Conservation (phyloP, 2,329 filamentous ascomycete genomes). For the Sclerotiophoma versabilis region DNA sequence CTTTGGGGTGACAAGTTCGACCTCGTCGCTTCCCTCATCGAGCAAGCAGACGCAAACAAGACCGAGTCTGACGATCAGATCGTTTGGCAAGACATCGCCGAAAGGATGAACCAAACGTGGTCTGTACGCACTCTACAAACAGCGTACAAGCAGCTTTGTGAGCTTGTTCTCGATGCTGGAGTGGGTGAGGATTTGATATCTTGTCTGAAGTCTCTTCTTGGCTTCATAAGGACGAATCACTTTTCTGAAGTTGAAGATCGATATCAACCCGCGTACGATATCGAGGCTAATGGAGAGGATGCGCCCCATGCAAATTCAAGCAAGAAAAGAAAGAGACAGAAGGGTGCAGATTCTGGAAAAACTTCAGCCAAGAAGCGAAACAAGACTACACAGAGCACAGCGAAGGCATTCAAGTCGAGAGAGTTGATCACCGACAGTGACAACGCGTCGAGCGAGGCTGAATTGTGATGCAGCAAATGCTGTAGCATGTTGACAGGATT, state of each 20-base stretch:
- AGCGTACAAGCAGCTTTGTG: conserved; percentile 25
- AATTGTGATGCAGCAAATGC: neutral
- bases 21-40: conserved; percentile 47
- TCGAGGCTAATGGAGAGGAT: neutral
- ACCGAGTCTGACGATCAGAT: conserved; percentile 41
- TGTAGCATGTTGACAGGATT: too few relatives aligned
- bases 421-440: conserved; percentile 20
- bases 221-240: conserved; percentile 23
- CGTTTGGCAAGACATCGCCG: conserved; percentile 37
- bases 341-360: neutral
- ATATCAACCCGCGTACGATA: conserved; percentile 12
- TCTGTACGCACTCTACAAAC: conserved; percentile 32
- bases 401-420: conserved; percentile 17
- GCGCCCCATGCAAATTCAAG: neutral
- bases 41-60: conserved; percentile 11
- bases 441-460: conserved; percentile 7
- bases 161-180: conserved; percentile 14
- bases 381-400: neutral
- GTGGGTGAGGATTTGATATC: conserved; percentile 6
- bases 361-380: neutral
- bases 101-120: conserved; percentile 15
- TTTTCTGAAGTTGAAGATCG: conserved; percentile 21
- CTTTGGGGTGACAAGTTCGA: conserved; percentile 52
- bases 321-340: conserved; percentile 20
- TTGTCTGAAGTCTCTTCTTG: conserved; percentile 31